These are phyloP conservation scores for Paraglomus brasilianum DNA, from an alignment of 192 early-diverging fungal species.

Conservation along the genomic window DNA sequence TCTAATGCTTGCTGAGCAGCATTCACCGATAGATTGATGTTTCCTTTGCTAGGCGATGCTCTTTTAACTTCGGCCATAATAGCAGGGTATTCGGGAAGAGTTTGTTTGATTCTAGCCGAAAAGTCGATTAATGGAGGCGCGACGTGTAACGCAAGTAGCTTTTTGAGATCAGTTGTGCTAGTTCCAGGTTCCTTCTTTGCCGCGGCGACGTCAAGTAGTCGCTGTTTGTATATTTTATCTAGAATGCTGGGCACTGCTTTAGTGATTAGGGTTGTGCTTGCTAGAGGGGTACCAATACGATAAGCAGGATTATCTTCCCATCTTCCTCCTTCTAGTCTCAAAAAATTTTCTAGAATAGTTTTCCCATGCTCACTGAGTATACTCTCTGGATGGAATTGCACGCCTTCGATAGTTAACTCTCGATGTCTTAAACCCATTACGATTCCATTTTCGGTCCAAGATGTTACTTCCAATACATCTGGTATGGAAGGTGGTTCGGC, in stretches of 20 bases:
- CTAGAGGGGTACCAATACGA: conserved; percentile 40
- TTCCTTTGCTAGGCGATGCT: conserved; percentile 93
- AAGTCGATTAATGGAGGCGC: conserved; percentile 84
- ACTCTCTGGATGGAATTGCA: conserved; percentile 98
- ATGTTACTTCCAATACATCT: conserved; percentile 80
- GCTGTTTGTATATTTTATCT: conserved; percentile 76
- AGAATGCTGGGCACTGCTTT: conserved; percentile 67
- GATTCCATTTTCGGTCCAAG: conserved; percentile 75
- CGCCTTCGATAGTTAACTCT: conserved; percentile 86
- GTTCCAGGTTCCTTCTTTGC: conserved; percentile 74
- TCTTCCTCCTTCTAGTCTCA: conserved; percentile 78
- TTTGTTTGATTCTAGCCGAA: conserved; percentile 61
- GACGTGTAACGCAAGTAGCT: conserved; percentile 64
- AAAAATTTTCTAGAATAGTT: conserved; percentile 87
- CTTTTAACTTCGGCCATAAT: conserved; percentile 98
- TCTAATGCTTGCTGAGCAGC: conserved; percentile 82
- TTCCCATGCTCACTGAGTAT: conserved; percentile 92
- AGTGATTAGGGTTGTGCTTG: conserved; percentile 38
- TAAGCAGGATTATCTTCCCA: conserved; percentile 74
- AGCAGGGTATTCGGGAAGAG: conserved; percentile 55
- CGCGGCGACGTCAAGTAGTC: conserved; percentile 73
- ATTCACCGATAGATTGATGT: conserved; percentile 79
- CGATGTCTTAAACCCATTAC: conserved; percentile 97
- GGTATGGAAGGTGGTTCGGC: conserved; percentile 83
- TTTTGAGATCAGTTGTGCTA: conserved; percentile 63